Conservation (phyloP, 257 asterid species). For the Ligustrum vulgare region DNA sequence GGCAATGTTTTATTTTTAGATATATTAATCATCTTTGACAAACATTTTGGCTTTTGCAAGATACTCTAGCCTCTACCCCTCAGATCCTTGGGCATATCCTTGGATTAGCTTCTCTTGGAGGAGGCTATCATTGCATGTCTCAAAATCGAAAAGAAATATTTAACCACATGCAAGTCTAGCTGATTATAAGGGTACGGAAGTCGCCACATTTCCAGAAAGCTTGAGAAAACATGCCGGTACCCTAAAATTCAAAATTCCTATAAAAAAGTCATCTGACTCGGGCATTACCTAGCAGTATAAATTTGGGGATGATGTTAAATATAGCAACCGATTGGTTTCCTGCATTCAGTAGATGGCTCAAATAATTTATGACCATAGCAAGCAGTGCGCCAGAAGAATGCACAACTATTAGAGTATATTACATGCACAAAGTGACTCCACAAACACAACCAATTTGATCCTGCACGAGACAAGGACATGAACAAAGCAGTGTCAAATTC, state of each 20-base stretch:
- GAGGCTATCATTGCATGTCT: conserved; percentile 9
- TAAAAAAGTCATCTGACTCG: not conserved
- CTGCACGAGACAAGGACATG: not conserved
- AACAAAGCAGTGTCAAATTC: not conserved
- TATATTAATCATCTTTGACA: not conserved
- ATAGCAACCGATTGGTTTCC: conserved; percentile 20
- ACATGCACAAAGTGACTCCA: conserved; percentile 31
- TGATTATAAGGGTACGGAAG: conserved; percentile 4
- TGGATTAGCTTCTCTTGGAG: conserved; percentile 21
- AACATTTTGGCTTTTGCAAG: not conserved
- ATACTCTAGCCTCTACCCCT: not conserved
- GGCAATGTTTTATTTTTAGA: not conserved
- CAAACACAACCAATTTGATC: conserved; percentile 4
- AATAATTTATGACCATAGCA: conserved; percentile 17
- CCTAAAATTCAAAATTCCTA: not conserved
- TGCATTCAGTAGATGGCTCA: conserved; percentile 9
- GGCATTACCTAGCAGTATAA: conserved; percentile 6
- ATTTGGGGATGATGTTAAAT: not conserved
- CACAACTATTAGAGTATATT: conserved; percentile 30
- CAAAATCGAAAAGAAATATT: conserved; percentile 1
- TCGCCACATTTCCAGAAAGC: conserved; percentile 18
- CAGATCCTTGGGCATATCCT: conserved; percentile 25
- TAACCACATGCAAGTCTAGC: not conserved
- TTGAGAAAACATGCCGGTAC: not conserved
- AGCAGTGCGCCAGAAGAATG: conserved; percentile 20